These are phyloP conservation scores for Pichia sp. DNA, from an alignment of 1,139 yeast species.

Conservation along the genomic window DNA sequence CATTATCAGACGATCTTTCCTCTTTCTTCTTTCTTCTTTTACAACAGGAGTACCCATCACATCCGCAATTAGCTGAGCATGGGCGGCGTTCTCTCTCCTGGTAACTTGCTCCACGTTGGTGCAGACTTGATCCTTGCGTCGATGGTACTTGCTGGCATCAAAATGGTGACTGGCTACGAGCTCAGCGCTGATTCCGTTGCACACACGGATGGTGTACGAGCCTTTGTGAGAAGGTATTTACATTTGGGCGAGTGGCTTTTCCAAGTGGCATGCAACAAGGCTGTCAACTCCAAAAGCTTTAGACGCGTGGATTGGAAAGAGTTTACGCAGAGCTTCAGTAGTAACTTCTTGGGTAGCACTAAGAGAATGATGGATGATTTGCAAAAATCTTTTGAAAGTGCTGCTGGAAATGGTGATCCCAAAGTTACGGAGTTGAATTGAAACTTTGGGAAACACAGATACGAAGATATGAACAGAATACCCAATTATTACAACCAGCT, in stretches of 20 bases:
- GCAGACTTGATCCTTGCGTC: constrained; percentile 55
- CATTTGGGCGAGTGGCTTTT: constrained; percentile 24
- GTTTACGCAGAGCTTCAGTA: constrained; percentile 8
- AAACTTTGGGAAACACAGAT: too few species aligned
- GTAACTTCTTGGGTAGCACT: constrained; percentile 6
- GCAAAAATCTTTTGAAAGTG: constrained; percentile 4
- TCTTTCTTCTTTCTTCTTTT: neutral
- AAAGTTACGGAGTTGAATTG: too few species aligned
- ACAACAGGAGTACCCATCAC: too few species aligned
- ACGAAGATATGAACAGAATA: too few species aligned
- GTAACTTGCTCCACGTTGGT: constrained; percentile 48
- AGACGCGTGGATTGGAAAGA: constrained; percentile 11
- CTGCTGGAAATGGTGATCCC: too few species aligned
- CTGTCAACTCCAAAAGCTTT: constrained; percentile 7
- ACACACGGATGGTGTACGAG: constrained; percentile 43
- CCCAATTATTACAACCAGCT: too few species aligned
- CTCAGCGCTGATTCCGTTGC: constrained; percentile 34
- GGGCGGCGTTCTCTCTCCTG: constrained; percentile 31
- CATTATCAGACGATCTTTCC: neutral
- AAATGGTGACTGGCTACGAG: constrained; percentile 54
- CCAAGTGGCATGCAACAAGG: constrained; percentile 12
- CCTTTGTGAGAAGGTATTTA: constrained; percentile 45
- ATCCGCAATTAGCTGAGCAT: too few species aligned
- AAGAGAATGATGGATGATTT: constrained; percentile 12
- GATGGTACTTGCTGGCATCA: constrained; percentile 57